Evolutionary conservation across 768 basidiomycete genomes (phyloP).

Genomic region (Xerocomellus chrysenteron): DNA sequence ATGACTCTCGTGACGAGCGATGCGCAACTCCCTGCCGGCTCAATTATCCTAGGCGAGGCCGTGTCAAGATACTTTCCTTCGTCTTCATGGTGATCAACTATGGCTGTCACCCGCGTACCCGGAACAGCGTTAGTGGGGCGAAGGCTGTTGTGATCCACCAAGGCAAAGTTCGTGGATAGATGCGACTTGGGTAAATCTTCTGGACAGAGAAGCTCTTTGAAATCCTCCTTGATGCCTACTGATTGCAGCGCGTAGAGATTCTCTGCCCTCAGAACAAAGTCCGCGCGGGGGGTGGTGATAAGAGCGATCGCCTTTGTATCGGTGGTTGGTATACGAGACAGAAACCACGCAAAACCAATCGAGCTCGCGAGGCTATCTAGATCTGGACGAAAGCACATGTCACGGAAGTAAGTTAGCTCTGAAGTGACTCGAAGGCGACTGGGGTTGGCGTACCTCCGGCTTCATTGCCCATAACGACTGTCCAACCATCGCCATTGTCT

Average conservation of each 20-base stretch:
- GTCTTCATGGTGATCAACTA: conserved; percentile 93
- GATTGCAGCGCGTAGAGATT: conserved; percentile 74
- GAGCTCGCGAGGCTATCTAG: conserved; percentile 88
- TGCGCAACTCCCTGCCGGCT: conserved; percentile 75
- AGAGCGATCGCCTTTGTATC: conserved; percentile 66
- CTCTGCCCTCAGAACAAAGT: conserved; percentile 81
- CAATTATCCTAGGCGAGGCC: conserved; percentile 66
- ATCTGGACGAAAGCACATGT: conserved; percentile 49
- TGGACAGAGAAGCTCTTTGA: conserved; percentile 60
- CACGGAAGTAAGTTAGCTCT: not conserved
- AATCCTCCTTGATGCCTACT: conserved; percentile 51
- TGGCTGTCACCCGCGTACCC: conserved; percentile 57
- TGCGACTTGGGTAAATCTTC: conserved; percentile 57
- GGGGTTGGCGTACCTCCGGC: conserved; percentile 68
- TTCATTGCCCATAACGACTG: conserved; percentile 92
- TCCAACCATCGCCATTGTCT: conserved; percentile 68
- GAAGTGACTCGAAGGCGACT: not conserved
- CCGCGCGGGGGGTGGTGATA: conserved; percentile 61
- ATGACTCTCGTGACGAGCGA: conserved; percentile 52
- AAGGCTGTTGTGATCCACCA: conserved; percentile 92
- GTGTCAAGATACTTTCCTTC: conserved; percentile 63
- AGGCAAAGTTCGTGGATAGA: conserved; percentile 56
- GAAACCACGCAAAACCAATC: conserved; percentile 79
- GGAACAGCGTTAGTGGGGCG: conserved; percentile 40
- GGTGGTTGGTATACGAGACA: conserved; percentile 34